Evolutionary conservation across 768 basidiomycete genomes (phyloP).

Genomic region (Termitomyces sp.): DNA sequence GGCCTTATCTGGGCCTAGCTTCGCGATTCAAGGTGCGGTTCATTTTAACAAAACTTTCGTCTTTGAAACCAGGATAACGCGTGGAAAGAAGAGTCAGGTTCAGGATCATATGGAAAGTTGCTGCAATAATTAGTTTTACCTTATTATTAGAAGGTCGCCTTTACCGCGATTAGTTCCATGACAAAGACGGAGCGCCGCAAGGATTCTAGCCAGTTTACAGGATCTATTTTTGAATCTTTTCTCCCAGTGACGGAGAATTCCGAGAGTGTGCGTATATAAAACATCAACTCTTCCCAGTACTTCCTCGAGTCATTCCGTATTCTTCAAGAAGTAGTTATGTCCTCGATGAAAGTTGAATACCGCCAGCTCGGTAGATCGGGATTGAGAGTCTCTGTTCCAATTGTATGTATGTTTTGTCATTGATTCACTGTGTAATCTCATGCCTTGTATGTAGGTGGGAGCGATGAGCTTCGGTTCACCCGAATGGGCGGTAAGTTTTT

Average conservation of each 20-base stretch:
- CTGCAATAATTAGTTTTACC: too few species aligned
- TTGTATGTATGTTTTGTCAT: constrained; percentile 6
- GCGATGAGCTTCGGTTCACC: constrained; percentile 13
- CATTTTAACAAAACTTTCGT: too few species aligned
- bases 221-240: not conserved
- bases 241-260: not conserved
- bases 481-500: constrained; percentile 7
- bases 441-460: constrained; percentile 3
- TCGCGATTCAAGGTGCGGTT: too few species aligned
- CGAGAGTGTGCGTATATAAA: not conserved
- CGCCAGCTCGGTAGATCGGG: constrained; percentile 9
- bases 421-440: not conserved
- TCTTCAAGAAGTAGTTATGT: not conserved
- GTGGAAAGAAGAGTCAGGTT: too few species aligned
- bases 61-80: too few species aligned
- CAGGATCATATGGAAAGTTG: too few species aligned
- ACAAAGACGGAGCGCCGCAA: not conserved
- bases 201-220: not conserved
- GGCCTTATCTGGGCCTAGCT: too few species aligned
- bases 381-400: constrained; percentile 10
- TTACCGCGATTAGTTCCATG: too few species aligned
- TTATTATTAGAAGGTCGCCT: too few species aligned
- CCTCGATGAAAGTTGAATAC: constrained; percentile 8
- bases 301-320: not conserved
- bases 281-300: too few species aligned